Base-by-base conservation (phyloP, 192 early-diverging fungal genomes). In the Coemansia sp. region DNA sequence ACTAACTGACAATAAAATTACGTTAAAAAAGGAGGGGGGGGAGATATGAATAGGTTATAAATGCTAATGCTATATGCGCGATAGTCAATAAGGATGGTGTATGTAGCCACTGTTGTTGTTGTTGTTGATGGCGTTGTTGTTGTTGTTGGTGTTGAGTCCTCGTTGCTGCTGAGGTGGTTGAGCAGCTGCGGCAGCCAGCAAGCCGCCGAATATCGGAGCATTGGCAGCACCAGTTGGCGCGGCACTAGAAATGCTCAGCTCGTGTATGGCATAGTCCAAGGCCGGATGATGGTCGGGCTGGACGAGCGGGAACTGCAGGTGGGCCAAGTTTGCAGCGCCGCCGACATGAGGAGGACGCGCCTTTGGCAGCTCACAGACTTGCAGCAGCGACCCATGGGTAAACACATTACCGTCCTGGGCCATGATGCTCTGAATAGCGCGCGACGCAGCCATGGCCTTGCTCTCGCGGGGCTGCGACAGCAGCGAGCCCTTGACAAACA, bases 401-500 rank as follows among this genome's bases (percentile, higher is more conserved):
- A 80, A 80, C 49, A 80, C 77, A 35, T 80, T 73, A 43, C 77
- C 77, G 38, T 71, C 42, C 14, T 80, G 71, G 0, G 72, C 77
- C 77, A 80, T 71, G 10, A 75, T 51, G 59, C 54, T 68, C 68
- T 80, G 77, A 69, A 80, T 80, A 5, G 77, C 77, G 17, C 77
- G 68, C 62, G 77, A 80, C 22, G 77, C 77, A n/a, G 73, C 73
- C 42, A 80, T 54, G 25, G 77, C 77, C 27, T 80, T 80, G 69
- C 77, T 80, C 65, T 74, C 77, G 35, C 77, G 68, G 36, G 77
- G 68, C 69, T 80, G 77, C 27, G 77, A 64, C 41, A 80, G 62
- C 51, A 80, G 68, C 53, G 77, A 80, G 1, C 77, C 77, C 65
- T 80, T 80, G 57, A 65, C 68, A 64, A 71, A 80, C 61, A 80